Conservation (phyloP, 805 yeast species). For the Lipomyces starkeyi region DNA sequence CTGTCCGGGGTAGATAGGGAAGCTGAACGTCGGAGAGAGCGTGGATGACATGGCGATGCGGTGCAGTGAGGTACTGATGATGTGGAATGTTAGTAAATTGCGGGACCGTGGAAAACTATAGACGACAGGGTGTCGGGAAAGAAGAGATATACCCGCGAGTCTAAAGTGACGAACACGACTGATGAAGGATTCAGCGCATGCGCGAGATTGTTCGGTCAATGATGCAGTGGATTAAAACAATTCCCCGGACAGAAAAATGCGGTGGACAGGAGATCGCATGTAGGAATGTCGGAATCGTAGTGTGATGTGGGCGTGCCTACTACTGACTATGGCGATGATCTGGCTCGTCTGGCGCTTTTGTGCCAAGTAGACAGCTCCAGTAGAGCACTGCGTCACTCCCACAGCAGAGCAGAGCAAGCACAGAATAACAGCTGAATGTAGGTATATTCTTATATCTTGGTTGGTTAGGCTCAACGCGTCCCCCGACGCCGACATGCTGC, state of each 20-base stretch:
- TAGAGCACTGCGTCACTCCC: not conserved
- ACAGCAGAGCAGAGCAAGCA: not conserved
- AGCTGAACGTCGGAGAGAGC: conserved; percentile 1
- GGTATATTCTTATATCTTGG: not conserved
- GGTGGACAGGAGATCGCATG: no score
- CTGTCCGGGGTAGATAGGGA: conserved; percentile 3
- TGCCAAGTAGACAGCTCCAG: not conserved
- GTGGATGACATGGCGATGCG: conserved; percentile 8
- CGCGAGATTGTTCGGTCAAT: no score
- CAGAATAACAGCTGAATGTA: not conserved
- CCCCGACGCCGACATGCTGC: not conserved
- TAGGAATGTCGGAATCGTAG: not conserved
- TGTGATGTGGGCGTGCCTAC: not conserved
- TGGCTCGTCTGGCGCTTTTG: not conserved
- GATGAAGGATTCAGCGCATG: not conserved
- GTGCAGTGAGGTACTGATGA: not conserved
- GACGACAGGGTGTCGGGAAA: not conserved
- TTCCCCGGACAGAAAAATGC: no score
- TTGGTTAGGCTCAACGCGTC: not conserved
- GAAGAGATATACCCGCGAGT: not conserved
- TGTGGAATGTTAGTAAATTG: not conserved
- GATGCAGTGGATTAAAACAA: no score
- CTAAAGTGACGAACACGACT: not conserved
- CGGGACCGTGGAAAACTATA: no score
- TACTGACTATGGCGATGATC: not conserved